Base-by-base conservation (phyloP, 2,329 filamentous ascomycete genomes). In the Hypoxylon sp. region DNA sequence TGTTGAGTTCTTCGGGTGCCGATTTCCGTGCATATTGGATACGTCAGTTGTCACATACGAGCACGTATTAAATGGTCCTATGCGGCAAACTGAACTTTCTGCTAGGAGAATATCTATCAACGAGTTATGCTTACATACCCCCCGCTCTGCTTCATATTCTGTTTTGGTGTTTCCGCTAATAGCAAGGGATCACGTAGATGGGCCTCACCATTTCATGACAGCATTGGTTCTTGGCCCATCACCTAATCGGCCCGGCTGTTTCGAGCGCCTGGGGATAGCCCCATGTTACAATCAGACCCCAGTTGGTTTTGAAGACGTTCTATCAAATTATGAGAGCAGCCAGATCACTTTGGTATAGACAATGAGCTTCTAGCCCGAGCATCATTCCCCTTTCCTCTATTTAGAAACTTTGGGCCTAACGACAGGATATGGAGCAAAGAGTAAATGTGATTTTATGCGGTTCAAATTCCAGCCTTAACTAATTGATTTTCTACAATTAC, bases 41-140 rank as follows among this genome's bases (percentile, higher is more conserved):
- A 51, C n/a, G 10, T 30, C 13, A 17, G 20, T 64, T 14, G 37
- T 46, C 6, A 35, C 53, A 25, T 17, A 46, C 22, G 35, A 30
- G 13, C 14, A 3, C n/a, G 48, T 27, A 46, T 3, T 27, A 20
- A 25, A 61, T n/a, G n/a, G 25, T 11, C 8, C 17, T 1, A 11
- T 27, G 17, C 4, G 33, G 6, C 1, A 25, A 6, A 13, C 13
- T 7, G 35, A 14, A n/a, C 8, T 10, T 5, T 57, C 33, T 57
- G 30, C 35, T 6, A 53, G 63, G 20, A 56, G 54, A 53, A 33
- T 64, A 14, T 31, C 7, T 53, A 11, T 7, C 4, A 25, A 57
- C 27, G 57, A 42, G 13, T 17, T 40, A 14, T 4, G 37, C 37
- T 17, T 13, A 33, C n/a, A 33, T 11, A 14, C 10, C 14, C 3